These are phyloP conservation scores for Pseudocercospora fijiensis DNA, from an alignment of 2,329 filamentous ascomycete genomes.

Conservation along the genomic window DNA sequence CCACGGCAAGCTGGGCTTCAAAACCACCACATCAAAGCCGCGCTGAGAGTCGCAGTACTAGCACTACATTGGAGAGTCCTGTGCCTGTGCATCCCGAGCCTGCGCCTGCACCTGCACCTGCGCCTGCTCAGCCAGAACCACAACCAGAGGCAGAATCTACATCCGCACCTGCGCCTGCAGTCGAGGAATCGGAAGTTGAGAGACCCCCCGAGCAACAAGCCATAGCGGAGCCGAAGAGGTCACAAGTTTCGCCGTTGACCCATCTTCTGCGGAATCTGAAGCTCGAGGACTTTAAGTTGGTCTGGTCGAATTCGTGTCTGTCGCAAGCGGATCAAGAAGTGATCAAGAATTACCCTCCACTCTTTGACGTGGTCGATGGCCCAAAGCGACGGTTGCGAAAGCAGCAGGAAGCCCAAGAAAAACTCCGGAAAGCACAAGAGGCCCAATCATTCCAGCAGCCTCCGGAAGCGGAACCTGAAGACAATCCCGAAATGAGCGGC, in stretches of 20 bases:
- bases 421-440: conserved; percentile 55
- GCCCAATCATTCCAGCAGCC: conserved; percentile 50
- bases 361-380: conserved; percentile 81
- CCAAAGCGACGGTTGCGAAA: conserved; percentile 73
- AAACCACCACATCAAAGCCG: conserved; percentile 65
- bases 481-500: conserved; percentile 70
- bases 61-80: conserved; percentile 77
- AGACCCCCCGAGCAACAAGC: conserved; percentile 10
- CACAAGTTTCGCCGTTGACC: conserved; percentile 34
- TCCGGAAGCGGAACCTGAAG: conserved; percentile 59
- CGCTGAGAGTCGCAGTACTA: conserved; percentile 76
- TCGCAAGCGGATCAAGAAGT: conserved; percentile 52
- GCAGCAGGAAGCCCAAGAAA: conserved; percentile 59
- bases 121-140: conserved; percentile 19
- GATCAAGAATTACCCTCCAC: conserved; percentile 64
- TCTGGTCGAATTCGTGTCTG: conserved; percentile 52
- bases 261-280: conserved; percentile 44
- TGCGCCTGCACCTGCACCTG: conserved; percentile 14
- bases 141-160: conserved; percentile 12
- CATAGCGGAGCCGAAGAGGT: conserved; percentile 19
- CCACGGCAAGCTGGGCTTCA: conserved; percentile 89
- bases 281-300: conserved; percentile 52
- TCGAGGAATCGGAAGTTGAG: conserved; percentile 12
- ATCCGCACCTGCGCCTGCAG: conserved; percentile 16
- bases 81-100: conserved; percentile 47